phyloP scores from a whole-genome alignment of 805 yeast genomes.

The Cyberlindnera xylosilytica region DNA sequence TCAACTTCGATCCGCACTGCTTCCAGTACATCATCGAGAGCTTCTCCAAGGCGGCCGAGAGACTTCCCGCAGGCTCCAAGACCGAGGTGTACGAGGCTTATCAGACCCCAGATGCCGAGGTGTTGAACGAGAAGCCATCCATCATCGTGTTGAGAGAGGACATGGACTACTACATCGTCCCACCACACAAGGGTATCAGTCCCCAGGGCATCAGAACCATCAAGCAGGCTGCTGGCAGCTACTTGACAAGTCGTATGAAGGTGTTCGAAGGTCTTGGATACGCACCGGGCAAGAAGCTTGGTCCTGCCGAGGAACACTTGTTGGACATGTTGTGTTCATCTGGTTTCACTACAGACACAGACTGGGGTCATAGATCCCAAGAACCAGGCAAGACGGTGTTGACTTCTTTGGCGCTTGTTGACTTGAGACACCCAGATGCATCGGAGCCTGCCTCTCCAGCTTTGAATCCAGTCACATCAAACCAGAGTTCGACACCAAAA shows the following conservation, averaged over 20 bases:
- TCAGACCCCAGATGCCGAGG: constrained; percentile 52
- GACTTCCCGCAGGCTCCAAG: constrained; percentile 41
- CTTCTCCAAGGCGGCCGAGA: constrained; percentile 68
- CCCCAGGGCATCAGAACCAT: constrained; percentile 61
- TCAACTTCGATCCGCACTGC: constrained; percentile 83
- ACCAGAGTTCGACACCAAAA: constrained; percentile 18
- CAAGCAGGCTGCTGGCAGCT: constrained; percentile 71
- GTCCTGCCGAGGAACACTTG: constrained; percentile 92
- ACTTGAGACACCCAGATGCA: constrained; percentile 39
- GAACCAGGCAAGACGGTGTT: constrained; percentile 89
- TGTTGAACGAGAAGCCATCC: constrained; percentile 79
- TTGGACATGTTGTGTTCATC: constrained; percentile 92
- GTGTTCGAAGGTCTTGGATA: constrained; percentile 83
- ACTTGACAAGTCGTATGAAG: constrained; percentile 49
- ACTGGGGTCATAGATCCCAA: constrained; percentile 88
- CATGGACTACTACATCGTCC: constrained; percentile 87
- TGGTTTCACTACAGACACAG: constrained; percentile 64
- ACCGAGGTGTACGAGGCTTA: constrained; percentile 35
- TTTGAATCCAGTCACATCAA: constrained; percentile 42
- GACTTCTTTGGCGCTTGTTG: constrained; percentile 73
- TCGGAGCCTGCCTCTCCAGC: constrained; percentile 17
- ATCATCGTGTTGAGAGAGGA: constrained; percentile 92
- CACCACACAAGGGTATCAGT: constrained; percentile 57
- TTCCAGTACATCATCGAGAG: constrained; percentile 76
- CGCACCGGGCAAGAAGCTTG: constrained; percentile 49